A percentile compares a stretch with the other conserved stretches of the same genome.
Evolutionary conservation across 1,284 basidiomycete species (phyloP).

Genomic region (Ceratobasidium sp.): DNA sequence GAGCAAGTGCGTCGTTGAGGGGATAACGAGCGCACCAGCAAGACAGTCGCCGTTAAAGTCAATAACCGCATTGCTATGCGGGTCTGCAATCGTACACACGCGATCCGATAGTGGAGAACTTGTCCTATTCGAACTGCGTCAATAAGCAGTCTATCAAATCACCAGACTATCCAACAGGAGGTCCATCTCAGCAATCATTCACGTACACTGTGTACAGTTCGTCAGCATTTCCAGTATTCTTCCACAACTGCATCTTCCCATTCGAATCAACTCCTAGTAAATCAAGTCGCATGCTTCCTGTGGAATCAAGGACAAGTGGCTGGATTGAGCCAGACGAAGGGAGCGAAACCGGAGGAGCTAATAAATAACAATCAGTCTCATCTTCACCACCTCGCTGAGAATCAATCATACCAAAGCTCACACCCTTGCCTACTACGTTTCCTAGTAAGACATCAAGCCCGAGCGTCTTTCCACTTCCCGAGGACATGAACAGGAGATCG

Average conservation of each 20-base stretch:
- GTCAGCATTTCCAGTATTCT: constrained; percentile 67
- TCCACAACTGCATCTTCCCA: constrained; percentile 69
- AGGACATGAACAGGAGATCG: constrained; percentile 88
- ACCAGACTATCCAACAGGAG: no score
- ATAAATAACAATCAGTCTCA: neutral
- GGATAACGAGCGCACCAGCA: constrained; percentile 69
- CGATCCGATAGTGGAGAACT: constrained; percentile 71
- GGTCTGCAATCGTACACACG: constrained; percentile 80
- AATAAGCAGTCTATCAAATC: neutral
- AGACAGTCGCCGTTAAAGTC: constrained; percentile 97
- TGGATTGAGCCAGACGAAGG: constrained; percentile 80
- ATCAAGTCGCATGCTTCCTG: constrained; percentile 91
- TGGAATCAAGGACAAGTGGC: constrained; percentile 87
- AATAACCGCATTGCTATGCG: constrained; percentile 95
- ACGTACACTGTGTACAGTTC: constrained; percentile 24
- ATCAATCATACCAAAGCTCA: constrained; percentile 52
- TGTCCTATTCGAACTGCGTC: constrained; percentile 58
- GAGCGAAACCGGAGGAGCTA: constrained; percentile 64
- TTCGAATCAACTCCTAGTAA: constrained; percentile 77
- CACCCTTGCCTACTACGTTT: constrained; percentile 75
- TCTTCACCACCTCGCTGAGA: neutral
- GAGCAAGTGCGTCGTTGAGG: neutral
- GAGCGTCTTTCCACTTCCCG: constrained; percentile 63
- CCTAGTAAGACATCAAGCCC: constrained; percentile 77
- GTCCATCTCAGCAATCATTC: neutral